A percentile compares a stretch with the other conserved stretches of the same genome.
These are phyloP conservation scores for Mytilinidion resinicola DNA, from an alignment of 495 filamentous ascomycete genomes.

Conservation along the genomic window DNA sequence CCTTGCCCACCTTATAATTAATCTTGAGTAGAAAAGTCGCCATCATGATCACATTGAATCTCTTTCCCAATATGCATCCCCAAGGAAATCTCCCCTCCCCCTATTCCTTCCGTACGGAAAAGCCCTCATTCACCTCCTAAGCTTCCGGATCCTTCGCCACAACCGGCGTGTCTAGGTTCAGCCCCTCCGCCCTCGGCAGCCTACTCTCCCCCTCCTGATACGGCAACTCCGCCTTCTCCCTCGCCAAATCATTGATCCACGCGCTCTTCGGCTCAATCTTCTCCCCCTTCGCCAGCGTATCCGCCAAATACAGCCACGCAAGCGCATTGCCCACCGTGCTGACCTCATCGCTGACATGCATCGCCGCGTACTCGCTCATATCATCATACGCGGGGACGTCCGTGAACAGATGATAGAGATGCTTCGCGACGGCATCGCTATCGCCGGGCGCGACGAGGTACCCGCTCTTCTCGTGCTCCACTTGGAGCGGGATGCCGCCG, in stretches of 20 bases:
- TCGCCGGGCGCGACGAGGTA: conserved; percentile 73
- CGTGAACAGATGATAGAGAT: conserved; percentile 64
- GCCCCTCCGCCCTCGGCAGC: conserved; percentile 38
- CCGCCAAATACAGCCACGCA: conserved; percentile 69
- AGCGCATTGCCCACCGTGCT: conserved; percentile 75
- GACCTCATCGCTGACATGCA: conserved; percentile 73
- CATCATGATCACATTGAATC: no score
- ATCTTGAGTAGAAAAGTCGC: no score
- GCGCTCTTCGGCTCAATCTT: conserved; percentile 45
- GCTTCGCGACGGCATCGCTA: conserved; percentile 61
- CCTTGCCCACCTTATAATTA: no score
- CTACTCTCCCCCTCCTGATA: conserved; percentile 57
- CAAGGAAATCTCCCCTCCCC: no score
- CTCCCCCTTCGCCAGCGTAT: conserved; percentile 49
- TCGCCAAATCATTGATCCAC: conserved; percentile 78
- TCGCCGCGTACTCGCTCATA: conserved; percentile 62
- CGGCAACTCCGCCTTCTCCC: conserved; percentile 55
- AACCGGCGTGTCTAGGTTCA: conserved; percentile 10
- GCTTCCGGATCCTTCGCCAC: no score
- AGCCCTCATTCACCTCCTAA: no score
- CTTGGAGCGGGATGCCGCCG: conserved; percentile 78
- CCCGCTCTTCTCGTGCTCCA: conserved; percentile 66
- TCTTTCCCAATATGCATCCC: no score
- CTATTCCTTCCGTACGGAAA: no score
- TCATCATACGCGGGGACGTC: conserved; percentile 55